Evolutionary conservation across 1,284 basidiomycete genomes (phyloP).

Genomic region (Moesziomyces antarcticus): DNA sequence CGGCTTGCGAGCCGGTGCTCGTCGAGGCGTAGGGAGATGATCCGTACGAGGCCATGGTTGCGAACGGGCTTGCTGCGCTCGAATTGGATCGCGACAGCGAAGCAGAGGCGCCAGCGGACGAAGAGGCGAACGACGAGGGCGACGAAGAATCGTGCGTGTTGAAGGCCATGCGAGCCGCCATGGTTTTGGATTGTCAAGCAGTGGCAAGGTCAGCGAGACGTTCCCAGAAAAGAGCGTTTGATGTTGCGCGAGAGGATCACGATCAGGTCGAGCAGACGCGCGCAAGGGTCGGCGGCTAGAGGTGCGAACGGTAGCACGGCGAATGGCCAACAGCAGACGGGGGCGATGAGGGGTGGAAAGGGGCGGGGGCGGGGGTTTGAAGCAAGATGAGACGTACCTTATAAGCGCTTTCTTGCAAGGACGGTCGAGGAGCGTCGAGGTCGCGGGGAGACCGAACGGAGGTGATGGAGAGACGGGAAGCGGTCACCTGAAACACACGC

Average conservation of each 20-base stretch:
- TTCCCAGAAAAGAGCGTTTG: too few relatives aligned
- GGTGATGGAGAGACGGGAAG: slow-evolving; percentile 23
- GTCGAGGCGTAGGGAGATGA: slow-evolving; percentile 49
- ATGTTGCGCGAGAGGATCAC: too few relatives aligned
- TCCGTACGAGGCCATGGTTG: slow-evolving; percentile 52
- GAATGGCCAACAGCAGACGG: too few relatives aligned
- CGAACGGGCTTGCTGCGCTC: slow-evolving; percentile 8
- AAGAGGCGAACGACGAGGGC: slow-evolving; percentile 3
- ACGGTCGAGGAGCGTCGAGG: not conserved
- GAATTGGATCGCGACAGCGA: slow-evolving; percentile 9
- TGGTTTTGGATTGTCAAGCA: slow-evolving; percentile 7
- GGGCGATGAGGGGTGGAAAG: too few relatives aligned
- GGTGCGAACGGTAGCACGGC: too few relatives aligned
- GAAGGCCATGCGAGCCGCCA: slow-evolving; percentile 41
- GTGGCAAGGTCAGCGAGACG: slow-evolving; percentile 13
- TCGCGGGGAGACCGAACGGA: not conserved
- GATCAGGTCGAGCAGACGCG: too few relatives aligned
- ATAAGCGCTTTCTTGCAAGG: not conserved
- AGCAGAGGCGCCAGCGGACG: slow-evolving; percentile 5
- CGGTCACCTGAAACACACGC: not conserved
- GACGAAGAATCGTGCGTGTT: slow-evolving; percentile 21
- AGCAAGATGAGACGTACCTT: too few relatives aligned
- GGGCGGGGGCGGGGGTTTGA: too few relatives aligned
- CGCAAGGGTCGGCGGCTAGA: too few relatives aligned
- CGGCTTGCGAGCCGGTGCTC: slow-evolving; percentile 34